Evolutionary conservation across 352 stramenopile species (phyloP).

Genomic region (Pelagophyceae sp.): DNA sequence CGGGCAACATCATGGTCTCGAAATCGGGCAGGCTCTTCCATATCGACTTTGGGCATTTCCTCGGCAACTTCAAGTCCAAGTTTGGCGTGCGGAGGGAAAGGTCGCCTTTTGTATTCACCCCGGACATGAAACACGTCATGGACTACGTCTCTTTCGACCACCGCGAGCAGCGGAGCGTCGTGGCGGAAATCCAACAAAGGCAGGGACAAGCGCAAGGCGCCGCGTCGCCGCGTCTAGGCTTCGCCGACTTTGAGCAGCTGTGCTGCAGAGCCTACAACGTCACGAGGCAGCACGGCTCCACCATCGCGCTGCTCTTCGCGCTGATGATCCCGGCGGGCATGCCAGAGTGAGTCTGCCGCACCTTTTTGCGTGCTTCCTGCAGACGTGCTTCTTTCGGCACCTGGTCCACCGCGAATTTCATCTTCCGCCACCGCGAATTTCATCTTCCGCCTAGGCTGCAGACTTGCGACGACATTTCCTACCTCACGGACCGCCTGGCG

Average conservation of each 20-base stretch:
- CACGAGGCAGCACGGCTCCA: slow-evolving; percentile 16
- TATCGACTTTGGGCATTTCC: slow-evolving; percentile 34
- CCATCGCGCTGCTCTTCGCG: slow-evolving; percentile 30
- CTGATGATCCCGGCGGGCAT: slow-evolving; percentile 34
- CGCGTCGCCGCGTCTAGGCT: slow-evolving; percentile 19
- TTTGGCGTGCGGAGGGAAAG: slow-evolving; percentile 29
- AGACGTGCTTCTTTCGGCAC: too few species aligned
- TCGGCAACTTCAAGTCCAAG: slow-evolving; percentile 39
- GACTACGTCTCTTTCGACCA: not conserved
- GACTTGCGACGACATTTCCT: slow-evolving; percentile 27
- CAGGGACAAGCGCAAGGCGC: not conserved
- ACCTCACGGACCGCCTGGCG: slow-evolving; percentile 30
- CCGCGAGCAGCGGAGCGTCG: not conserved
- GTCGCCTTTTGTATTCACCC: slow-evolving; percentile 35
- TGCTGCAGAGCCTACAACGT: slow-evolving; percentile 38
- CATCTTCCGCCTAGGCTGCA: too few species aligned
- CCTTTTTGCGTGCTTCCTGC: too few species aligned
- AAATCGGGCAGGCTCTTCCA: slow-evolving; percentile 67
- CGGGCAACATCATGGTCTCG: slow-evolving; percentile 61
- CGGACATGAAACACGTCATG: slow-evolving; percentile 34
- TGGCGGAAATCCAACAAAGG: not conserved
- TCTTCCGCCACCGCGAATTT: too few species aligned
- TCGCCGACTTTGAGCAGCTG: slow-evolving; percentile 26
- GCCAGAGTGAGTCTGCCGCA: slow-evolving; percentile 28
- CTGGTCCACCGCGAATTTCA: too few species aligned